A percentile compares a stretch with the other conserved stretches of the same genome.
phyloP scores from a whole-genome alignment of 2,329 filamentous ascomycete species.

The Hysterium pulicare region DNA sequence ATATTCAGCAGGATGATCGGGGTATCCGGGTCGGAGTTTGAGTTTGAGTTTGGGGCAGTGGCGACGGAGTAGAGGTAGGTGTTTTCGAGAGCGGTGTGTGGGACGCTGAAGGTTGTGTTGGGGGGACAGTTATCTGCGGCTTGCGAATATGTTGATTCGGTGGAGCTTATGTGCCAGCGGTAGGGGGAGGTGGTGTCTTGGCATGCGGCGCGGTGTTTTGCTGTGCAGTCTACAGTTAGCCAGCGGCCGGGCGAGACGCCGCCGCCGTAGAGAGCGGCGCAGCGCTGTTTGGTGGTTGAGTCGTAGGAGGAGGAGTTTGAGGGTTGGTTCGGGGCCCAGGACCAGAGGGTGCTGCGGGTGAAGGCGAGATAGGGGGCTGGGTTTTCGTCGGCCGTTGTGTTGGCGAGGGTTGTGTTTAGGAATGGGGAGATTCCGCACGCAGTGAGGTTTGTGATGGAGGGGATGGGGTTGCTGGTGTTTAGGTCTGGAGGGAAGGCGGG shows the following conservation, averaged over 20 bases:
- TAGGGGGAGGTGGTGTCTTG: constrained; percentile 54
- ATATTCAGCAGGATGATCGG: constrained; percentile 55
- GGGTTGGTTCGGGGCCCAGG: constrained; percentile 58
- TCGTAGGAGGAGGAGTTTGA: constrained; percentile 36
- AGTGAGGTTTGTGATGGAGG: constrained; percentile 41
- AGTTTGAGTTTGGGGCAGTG: constrained; percentile 4
- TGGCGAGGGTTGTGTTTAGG: constrained; percentile 55
- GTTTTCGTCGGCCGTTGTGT: constrained; percentile 47
- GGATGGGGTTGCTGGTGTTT: constrained; percentile 21
- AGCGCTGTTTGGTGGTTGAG: constrained; percentile 43
- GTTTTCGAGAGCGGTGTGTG: constrained; percentile 63
- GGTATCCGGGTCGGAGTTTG: constrained; percentile 12
- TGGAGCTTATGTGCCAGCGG: constrained; percentile 52
- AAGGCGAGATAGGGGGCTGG: constrained; percentile 50
- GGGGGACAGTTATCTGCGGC: constrained; percentile 46
- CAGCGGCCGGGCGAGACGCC: constrained; percentile 52
- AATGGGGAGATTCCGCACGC: constrained; percentile 60
- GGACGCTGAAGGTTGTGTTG: constrained; percentile 52
- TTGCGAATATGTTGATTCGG: constrained; percentile 43
- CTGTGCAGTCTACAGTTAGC: constrained; percentile 55
- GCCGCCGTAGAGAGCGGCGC: constrained; percentile 51
- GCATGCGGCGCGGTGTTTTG: constrained; percentile 54
- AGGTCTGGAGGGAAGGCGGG: constrained; percentile 18
- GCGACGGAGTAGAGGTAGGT: constrained; percentile 47
- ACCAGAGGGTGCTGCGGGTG: constrained; percentile 54